Evolutionary conservation across 2,329 filamentous ascomycete genomes (phyloP), one percentile per base, ranked within the genome.

Genomic region (Pseudogymnoascus sp.): DNA sequence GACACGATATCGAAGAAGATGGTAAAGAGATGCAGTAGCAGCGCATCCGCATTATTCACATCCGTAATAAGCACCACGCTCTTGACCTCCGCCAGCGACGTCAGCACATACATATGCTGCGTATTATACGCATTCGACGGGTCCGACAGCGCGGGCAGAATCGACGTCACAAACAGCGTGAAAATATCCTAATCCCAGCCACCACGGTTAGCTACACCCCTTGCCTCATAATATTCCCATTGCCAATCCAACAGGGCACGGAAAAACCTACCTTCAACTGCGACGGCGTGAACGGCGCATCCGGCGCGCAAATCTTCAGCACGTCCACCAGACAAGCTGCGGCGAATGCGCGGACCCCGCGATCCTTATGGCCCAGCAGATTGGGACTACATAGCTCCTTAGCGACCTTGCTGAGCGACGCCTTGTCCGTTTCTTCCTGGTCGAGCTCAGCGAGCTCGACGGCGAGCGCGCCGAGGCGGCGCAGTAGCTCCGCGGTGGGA

Each of bases 251-350:
- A 21, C 19, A 44, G 11, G 4, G 11, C 40, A 7, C 11, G 5
- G 37, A 21, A 23, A 23, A 63, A 70, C 79, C 68, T 76, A 93
- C 92, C 88, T 96, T 96, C 67, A 97, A 82, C 78, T 97, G 93
- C 65, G 89, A 86, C 42, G 85, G 86, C 23, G 91, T 96, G 76
- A 96, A 97, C 17, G 95, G 95, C 73, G 95, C 95, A 80, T 97
- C 88, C 0, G 95, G 95, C 29, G 95, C 95, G 77, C 91, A 96
- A 64, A 99, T 83, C 70, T 90, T 88, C 73, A 99, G 84, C 69
- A 99, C 89, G 74, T 99, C 95, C 62, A 97, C 92, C 65, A 97
- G 81, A 74, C 93, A 97, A 72, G 90, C 90, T 46, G 92, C 88
- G 33, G 90, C 85, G 79, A 89, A 96, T 26, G 95, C 93, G 75